These are phyloP conservation scores for Gillenia trifoliata DNA, from an alignment of 306 rosid genomes.

Conservation along the genomic window DNA sequence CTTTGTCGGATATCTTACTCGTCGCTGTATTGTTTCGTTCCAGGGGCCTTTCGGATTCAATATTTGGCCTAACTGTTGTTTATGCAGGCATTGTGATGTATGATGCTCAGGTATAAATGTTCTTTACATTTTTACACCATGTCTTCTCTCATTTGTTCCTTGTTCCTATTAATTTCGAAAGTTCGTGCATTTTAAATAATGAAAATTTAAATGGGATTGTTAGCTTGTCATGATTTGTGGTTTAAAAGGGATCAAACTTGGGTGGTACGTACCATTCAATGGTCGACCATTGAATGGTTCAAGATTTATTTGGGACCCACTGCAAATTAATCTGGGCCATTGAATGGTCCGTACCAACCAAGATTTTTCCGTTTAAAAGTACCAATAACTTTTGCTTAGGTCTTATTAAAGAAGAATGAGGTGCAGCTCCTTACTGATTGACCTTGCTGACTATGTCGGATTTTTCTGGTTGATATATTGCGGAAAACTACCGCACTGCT, in stretches of 20 bases:
- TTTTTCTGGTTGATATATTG: background rate
- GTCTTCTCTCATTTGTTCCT: background rate
- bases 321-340: too few relatives aligned
- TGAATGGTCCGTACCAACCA: too few relatives aligned
- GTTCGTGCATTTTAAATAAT: background rate
- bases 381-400: background rate
- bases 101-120: slow-evolving; percentile 80
- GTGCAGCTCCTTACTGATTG: too few relatives aligned
- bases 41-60: slow-evolving; percentile 89
- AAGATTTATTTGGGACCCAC: too few relatives aligned
- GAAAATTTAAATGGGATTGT: background rate
- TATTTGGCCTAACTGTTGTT: slow-evolving; percentile 71
- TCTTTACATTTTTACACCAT: background rate
- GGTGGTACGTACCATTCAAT: too few relatives aligned
- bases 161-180: background rate
- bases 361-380: background rate
- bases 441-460: too few relatives aligned
- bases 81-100: slow-evolving; percentile 95
- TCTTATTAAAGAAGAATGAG: too few relatives aligned
- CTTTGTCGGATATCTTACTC: background rate
- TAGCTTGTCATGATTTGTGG: background rate
- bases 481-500: background rate
- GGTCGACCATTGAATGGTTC: too few relatives aligned
- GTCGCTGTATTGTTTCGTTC: slow-evolving; percentile 7
- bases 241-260: too few relatives aligned